Evolutionary conservation across 208 protist genomes (phyloP).

Genomic region (Acanthamoeba healyi): DNA sequence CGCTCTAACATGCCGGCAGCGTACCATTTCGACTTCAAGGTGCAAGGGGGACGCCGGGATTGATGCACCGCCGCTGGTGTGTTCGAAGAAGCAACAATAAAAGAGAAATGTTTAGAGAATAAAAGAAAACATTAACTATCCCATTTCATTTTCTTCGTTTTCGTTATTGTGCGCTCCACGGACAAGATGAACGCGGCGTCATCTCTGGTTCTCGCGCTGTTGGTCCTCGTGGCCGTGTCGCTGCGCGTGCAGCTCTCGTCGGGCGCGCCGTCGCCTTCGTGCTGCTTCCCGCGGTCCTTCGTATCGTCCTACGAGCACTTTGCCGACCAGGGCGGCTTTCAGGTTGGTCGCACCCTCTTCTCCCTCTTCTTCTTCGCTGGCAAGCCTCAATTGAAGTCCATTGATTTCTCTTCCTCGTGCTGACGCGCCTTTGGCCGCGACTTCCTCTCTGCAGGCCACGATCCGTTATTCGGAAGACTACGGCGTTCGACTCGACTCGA

Average conservation of each 20-base stretch:
- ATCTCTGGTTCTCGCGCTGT: neutral
- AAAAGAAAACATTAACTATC: too few relatives aligned
- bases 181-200: neutral
- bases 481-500: neutral
- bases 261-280: neutral
- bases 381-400: too few relatives aligned
- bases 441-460: neutral
- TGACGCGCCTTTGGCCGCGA: too few relatives aligned
- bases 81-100: too few relatives aligned
- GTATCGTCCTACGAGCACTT: neutral
- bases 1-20: too few relatives aligned
- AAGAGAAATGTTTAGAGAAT: too few relatives aligned
- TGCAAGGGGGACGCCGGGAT: too few relatives aligned
- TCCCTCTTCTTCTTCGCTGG: neutral
- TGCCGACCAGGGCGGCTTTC: neutral
- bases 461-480: slow-evolving; percentile 1
- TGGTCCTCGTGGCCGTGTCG: neutral
- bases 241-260: neutral
- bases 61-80: too few relatives aligned
- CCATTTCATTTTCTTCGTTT: neutral
- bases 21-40: too few relatives aligned
- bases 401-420: neutral
- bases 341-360: neutral
- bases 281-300: neutral
- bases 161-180: neutral